Evolutionary conservation across 2,329 filamentous ascomycete genomes (phyloP), one percentile per base, ranked within the genome.

Genomic region (Aspergillus persii): DNA sequence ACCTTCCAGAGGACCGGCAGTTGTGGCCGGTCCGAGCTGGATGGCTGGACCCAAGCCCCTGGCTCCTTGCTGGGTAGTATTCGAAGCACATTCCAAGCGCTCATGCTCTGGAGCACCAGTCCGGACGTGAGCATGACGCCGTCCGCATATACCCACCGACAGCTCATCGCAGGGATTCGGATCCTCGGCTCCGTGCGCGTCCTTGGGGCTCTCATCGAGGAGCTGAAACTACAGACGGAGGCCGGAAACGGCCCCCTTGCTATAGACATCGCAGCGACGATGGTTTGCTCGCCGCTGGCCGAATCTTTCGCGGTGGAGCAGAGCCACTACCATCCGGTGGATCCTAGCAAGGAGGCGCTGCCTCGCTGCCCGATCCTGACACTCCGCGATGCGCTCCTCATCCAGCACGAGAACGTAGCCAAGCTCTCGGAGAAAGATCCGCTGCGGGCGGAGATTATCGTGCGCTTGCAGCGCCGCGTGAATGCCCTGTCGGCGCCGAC

Each of bases 81-180:
- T 15, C 78, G 80, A 39, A 78, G 75, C 55, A 81, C 79, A 0
- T 76, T 86, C 50, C 81, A 82, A 44, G 77, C 81, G 3, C 73
- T 86, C 8, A 76, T 82, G 0, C 72, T 80, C 8, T 87, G 85
- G 85, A 81, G 77, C 52, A 70, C 77, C 54, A 73, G 80, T 52
- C 75, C 80, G 2, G 77, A 78, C n/a, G 77, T 83, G 23, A 81
- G 78, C 61, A 79, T 82, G 55, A 79, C 80, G 2, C 83, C 84
- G 6, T 81, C 82, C 2, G 77, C 76, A 47, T 87, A 86, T 67
- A 83, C 81, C 0, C 83, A 84, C 63, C 79, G 79, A n/a, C 79
- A 83, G 61, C 66, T 87, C 15, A 74, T 81, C 7, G 68, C 71
- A 1, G 75, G 74, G 0, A 68, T 80, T 41, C 70, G 71, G 5